phyloP scores from a whole-genome alignment of 164 flowering plant genomes.

The Stephania cephalantha region DNA sequence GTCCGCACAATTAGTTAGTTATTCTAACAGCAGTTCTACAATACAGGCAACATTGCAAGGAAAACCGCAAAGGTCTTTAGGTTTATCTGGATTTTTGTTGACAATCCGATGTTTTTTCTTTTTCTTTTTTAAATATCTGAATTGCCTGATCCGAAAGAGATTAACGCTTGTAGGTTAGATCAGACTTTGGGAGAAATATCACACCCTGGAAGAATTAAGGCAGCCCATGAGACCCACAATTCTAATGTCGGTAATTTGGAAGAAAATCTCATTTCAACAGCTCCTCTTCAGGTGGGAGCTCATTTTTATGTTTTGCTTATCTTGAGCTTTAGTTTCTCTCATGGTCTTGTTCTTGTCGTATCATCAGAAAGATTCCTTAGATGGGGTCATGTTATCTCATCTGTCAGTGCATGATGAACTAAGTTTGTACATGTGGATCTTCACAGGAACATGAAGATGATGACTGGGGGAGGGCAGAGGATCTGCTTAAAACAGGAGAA shows the following conservation, averaged over 20 bases:
- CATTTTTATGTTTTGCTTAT: neutral
- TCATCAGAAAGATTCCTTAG: neutral
- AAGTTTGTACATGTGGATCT: neutral
- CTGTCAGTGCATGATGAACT: neutral
- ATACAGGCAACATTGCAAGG: slow-evolving; percentile 37
- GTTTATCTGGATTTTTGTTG: neutral
- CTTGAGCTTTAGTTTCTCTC: neutral
- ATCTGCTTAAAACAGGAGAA: slow-evolving; percentile 37
- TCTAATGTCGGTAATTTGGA: slow-evolving; percentile 21
- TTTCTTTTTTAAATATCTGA: neutral
- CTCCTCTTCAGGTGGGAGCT: slow-evolving; percentile 37
- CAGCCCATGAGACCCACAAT: slow-evolving; percentile 17
- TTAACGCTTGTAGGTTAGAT: slow-evolving; percentile 40
- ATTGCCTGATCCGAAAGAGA: neutral
- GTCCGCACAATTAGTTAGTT: slow-evolving; percentile 12
- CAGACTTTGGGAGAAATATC: slow-evolving; percentile 27
- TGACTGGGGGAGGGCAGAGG: slow-evolving; percentile 70
- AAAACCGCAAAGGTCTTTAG: slow-evolving; percentile 46
- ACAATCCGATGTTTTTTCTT: neutral
- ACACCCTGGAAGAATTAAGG: slow-evolving; percentile 14
- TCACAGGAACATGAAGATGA: slow-evolving; percentile 47
- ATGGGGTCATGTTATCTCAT: neutral
- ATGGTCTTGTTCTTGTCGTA: neutral
- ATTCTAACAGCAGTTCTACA: slow-evolving; percentile 11
- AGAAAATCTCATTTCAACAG: slow-evolving; percentile 24